Percentiles rank a stretch among this genome's conserved stretches.
Conservation (phyloP, 2,329 filamentous ascomycete species). For the Intubia oerlemansii region DNA sequence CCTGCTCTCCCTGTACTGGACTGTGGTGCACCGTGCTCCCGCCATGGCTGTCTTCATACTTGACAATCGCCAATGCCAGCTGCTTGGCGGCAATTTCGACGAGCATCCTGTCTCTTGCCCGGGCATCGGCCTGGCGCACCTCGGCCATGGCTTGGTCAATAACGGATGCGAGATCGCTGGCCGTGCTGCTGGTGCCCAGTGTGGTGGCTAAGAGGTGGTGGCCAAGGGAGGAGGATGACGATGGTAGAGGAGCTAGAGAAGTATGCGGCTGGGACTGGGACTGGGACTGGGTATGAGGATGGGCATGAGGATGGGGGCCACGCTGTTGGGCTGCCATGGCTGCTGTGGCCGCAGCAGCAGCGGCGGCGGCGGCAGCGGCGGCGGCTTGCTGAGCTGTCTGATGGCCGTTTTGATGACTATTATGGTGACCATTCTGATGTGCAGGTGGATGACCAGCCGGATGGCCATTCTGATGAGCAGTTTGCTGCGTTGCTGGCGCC, state of each 20-base stretch:
- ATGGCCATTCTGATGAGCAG: no score
- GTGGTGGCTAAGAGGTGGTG: neutral
- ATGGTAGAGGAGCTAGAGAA: no score
- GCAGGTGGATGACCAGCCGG: no score
- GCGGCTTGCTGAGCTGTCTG: conserved; percentile 1
- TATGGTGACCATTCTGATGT: no score
- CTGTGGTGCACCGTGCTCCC: no score
- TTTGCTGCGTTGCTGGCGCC: no score
- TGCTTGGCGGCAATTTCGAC: conserved; percentile 32
- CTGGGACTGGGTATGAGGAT: neutral
- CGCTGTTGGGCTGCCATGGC: conserved; percentile 4
- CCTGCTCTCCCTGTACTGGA: conserved; percentile 21
- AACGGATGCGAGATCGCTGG: conserved; percentile 14
- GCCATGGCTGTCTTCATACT: no score
- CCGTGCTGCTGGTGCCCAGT: neutral
- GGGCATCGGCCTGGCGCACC: conserved; percentile 20
- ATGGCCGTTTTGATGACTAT: no score
- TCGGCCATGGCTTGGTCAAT: conserved; percentile 24
- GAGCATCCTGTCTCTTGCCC: conserved; percentile 24
- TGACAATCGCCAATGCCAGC: conserved; percentile 29
- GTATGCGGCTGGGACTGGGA: neutral
- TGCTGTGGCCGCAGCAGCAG: conserved; percentile 6
- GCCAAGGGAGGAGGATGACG: neutral
- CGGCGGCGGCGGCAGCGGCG: conserved; percentile 4
- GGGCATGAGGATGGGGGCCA: neutral